Percentiles rank a stretch among this genome's conserved stretches.
These are phyloP conservation scores for Peniophora sp. DNA, from an alignment of 1,284 basidiomycete genomes.

Conservation along the genomic window DNA sequence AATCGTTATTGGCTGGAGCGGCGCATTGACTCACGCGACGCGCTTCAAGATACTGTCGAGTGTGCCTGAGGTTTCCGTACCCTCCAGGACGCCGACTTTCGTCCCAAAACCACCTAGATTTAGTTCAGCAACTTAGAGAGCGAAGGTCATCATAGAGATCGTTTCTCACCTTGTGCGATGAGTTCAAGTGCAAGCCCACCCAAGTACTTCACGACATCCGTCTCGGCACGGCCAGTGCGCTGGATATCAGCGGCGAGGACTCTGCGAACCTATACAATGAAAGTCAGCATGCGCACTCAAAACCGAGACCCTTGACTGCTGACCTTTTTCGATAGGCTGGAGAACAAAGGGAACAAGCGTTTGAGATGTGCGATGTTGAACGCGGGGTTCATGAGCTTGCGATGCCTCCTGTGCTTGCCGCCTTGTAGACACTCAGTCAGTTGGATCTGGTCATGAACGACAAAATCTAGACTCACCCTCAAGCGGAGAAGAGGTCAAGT, in stretches of 20 bases:
- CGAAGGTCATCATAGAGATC: too few relatives aligned
- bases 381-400: conserved; percentile 41
- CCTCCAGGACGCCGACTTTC: conserved; percentile 42
- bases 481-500: conserved; percentile 22
- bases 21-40: conserved; percentile 31
- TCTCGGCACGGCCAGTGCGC: conserved; percentile 9
- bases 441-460: neutral
- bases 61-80: conserved; percentile 23
- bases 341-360: conserved; percentile 35
- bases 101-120: conserved; percentile 42
- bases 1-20: neutral
- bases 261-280: conserved; percentile 3
- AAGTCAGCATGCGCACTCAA: too few relatives aligned
- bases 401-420: conserved; percentile 40
- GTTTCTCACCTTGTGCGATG: conserved; percentile 41
- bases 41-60: conserved; percentile 38
- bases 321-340: neutral
- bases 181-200: conserved; percentile 42
- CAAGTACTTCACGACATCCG: conserved; percentile 45
- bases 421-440: conserved; percentile 21
- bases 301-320: neutral
- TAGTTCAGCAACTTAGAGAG: too few relatives aligned
- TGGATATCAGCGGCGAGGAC: conserved; percentile 10
- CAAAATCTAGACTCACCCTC: neutral
- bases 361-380: conserved; percentile 40